Evolutionary conservation across 495 filamentous ascomycete genomes (phyloP).

Genomic region (Penicillium soppii): DNA sequence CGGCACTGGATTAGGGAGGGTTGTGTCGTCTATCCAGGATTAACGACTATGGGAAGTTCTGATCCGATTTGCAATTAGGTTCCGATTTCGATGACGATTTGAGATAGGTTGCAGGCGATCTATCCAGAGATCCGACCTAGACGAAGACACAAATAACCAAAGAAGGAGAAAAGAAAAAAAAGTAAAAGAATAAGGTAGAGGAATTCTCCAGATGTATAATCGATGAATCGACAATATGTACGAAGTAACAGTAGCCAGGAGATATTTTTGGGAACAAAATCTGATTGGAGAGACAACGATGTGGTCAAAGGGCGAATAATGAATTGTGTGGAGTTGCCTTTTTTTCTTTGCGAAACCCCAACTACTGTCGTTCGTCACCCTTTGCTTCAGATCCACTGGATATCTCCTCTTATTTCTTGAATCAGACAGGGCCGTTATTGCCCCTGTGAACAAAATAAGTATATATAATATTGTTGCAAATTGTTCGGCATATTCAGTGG

Average conservation of each 20-base stretch:
- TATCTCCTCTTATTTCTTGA: no score
- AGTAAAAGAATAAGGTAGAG: background rate
- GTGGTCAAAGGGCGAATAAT: slow-evolving; percentile 15
- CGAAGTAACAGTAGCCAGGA: slow-evolving; percentile 17
- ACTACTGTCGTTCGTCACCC: slow-evolving; percentile 22
- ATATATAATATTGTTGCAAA: no score
- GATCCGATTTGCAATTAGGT: background rate
- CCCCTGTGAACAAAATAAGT: background rate
- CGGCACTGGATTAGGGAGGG: background rate
- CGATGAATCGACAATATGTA: no score
- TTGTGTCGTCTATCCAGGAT: background rate
- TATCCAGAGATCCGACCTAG: background rate
- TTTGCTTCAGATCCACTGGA: slow-evolving; percentile 16
- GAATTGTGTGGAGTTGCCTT: slow-evolving; percentile 12
- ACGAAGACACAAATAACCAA: background rate
- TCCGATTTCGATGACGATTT: no score
- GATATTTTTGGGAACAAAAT: slow-evolving; percentile 29
- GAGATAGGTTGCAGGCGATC: background rate
- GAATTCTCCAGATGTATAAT: slow-evolving; percentile 5
- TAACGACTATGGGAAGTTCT: background rate
- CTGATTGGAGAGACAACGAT: slow-evolving; percentile 22
- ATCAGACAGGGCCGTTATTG: slow-evolving; percentile 11
- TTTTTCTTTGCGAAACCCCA: slow-evolving; percentile 3
- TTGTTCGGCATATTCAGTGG: background rate
- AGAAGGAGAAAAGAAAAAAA: background rate